Base-by-base conservation (phyloP, 331 rosid species). In the Pyracantha coccinea region DNA sequence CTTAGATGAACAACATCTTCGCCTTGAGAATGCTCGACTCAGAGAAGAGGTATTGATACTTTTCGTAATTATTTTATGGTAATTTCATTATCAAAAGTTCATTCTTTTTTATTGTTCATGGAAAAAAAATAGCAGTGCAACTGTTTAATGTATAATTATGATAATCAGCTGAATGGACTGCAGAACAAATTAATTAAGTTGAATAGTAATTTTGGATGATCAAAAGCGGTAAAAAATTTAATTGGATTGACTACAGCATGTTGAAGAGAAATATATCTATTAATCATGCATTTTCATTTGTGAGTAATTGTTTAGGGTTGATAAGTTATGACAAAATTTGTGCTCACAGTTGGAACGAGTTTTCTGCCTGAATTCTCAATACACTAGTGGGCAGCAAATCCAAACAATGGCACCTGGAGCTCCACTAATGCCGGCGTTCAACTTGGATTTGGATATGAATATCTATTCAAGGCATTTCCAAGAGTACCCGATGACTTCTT, bases 401-500 rank as follows among this genome's bases (percentile, higher is more conserved):
- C 89, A 81, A 79, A 65, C 85, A 9, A 82, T 88, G 87, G 77
- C 28, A 54, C 53, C 75, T 13, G 83, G 87, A 27, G 63, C 86
- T 17, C 69, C 86, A 4, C 24, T 87, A 0, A 68, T 92, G 88
- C 76, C 85, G 0, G 88, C 93, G 2, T 92, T 96, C 3, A 60
- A n/a, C n/a, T 66, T 94, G 81, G 99, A 94, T 54, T 78, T 94
- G 73, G 99, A 92, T 83, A 94, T 94, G 97, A 84, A 83, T 81
- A 92, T 92, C 5, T 94, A 92, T 81, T 79, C 97, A 12, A 83
- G 97, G 80, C 87, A 89, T 75, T 94, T 86, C 57, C 20, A 77
- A 0, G 96, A 92, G 55, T 50, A 50, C 61, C 83, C 86, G 14
- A 80, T 89, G 74, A 64, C 86, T 25, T 65, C 73, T 60, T 75